phyloP scores from a whole-genome alignment of 179 eudicot genomes.

The Spergularia azorica region DNA sequence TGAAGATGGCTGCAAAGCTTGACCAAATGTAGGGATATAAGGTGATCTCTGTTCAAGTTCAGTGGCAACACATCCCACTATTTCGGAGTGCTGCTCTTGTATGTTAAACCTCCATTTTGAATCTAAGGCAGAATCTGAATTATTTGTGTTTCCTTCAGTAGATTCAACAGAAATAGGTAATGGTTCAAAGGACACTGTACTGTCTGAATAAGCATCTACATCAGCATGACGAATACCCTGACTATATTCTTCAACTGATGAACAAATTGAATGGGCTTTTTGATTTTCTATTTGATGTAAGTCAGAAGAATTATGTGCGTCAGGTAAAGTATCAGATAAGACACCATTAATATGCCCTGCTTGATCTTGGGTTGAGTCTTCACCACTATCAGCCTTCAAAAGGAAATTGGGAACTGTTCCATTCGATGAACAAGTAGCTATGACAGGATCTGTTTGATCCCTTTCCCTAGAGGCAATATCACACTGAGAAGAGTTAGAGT shows the following conservation, averaged over 20 bases:
- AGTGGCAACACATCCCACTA: not conserved
- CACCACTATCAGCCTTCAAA: slow-evolving; percentile 33
- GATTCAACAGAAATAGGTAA: slow-evolving; percentile 3
- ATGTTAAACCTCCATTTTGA: not conserved
- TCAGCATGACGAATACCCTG: not conserved
- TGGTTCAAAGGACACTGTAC: not conserved
- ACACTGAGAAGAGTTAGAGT: slow-evolving; percentile 21
- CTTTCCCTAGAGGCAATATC: slow-evolving; percentile 13
- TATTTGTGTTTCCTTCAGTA: slow-evolving; percentile 15
- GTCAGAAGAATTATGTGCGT: slow-evolving; percentile 21
- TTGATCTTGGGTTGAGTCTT: slow-evolving; percentile 27
- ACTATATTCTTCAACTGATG: slow-evolving; percentile 12
- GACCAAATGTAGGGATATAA: slow-evolving; percentile 10
- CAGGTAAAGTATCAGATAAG: slow-evolving; percentile 27
- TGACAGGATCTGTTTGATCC: slow-evolving; percentile 24
- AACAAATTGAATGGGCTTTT: slow-evolving; percentile 26
- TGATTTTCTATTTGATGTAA: slow-evolving; percentile 28
- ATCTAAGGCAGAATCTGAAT: slow-evolving; percentile 6
- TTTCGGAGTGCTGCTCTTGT: slow-evolving; percentile 23
- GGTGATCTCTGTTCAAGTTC: slow-evolving; percentile 8
- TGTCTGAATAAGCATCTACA: slow-evolving; percentile 17
- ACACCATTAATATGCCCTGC: slow-evolving; percentile 32
- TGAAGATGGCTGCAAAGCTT: not conserved
- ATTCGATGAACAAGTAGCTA: slow-evolving; percentile 22
- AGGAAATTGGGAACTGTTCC: slow-evolving; percentile 29